Evolutionary conservation across 176 grass and related monocot species (phyloP), one percentile per base, ranked within the genome.

Genomic region (Bothriochloa decipiens): DNA sequence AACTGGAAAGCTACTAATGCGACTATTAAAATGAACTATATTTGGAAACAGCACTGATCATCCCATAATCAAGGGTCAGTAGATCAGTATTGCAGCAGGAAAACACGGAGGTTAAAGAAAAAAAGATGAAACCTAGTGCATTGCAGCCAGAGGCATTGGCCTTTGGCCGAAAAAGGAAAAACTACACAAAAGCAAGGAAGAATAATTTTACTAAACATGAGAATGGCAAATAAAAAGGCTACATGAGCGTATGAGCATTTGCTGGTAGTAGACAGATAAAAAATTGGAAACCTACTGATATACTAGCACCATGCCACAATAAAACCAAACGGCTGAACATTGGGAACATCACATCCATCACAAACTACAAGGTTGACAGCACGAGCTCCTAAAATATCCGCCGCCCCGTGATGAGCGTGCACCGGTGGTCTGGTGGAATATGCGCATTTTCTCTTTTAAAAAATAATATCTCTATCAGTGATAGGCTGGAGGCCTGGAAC

Each of bases 311-410:
- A 79, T 62, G 18, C 14, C 49, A 58, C 43, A 11, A 15, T 15
- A 14, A 80, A 74, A 42, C 32, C 68, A 80, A 80, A 67, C 42
- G 42, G 32, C 46, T 58, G 14, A 74, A 2, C 68, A 43, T 42
- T 65, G 84, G 55, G 65, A 69, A 79, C 39, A 57, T 40, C 79
- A 70, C 47, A 57, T 22, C 33, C 52, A 70, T 41, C 47, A 81
- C 49, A 58, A 81, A 70, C 11, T 58, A 14, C 67, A 16, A 78
- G 37, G 50, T 3, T 17, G 5, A 57, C 6, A 41, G 8, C 25
- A 63, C 20, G 46, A 2, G 22, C 9, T 27, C 71, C 49, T 28
- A 53, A 67, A 53, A 26, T 49, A 63, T 64, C 35, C 18, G 61
- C 58, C 57, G 41, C 29, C 29, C 29, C 12, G 60, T 32, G 42